Evolutionary conservation across 345 rosid genomes (phyloP).

Genomic region (Boechera retrofracta): DNA sequence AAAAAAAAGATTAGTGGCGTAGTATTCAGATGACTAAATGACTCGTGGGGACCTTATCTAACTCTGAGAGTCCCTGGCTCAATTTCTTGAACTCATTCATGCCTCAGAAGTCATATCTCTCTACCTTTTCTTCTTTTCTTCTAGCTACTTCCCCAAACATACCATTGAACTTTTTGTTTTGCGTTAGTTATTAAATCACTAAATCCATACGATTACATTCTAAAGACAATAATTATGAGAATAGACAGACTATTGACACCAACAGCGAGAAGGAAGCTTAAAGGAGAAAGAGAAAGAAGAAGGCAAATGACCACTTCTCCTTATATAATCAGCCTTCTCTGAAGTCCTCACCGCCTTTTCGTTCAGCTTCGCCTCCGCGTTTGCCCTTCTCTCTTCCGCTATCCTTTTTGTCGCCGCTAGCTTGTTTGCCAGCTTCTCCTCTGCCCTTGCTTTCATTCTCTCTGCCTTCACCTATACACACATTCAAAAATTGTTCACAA

Average conservation of each 20-base stretch:
- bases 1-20: not conserved
- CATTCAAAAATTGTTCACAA: conserved; percentile 1
- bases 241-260: conserved; percentile 51
- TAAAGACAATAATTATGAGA: conserved; percentile 10
- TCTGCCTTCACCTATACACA: conserved; percentile 72
- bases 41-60: too few relatives aligned
- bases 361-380: conserved; percentile 76
- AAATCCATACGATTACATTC: conserved; percentile 34
- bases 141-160: conserved; percentile 8
- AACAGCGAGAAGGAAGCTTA: conserved; percentile 76
- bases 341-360: conserved; percentile 83
- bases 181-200: conserved; percentile 33
- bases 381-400: conserved; percentile 86
- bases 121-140: not conserved
- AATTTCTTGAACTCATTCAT: too few relatives aligned
- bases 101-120: too few relatives aligned
- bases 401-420: conserved; percentile 73
- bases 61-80: too few relatives aligned
- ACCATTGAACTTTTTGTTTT: not conserved
- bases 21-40: too few relatives aligned
- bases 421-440: conserved; percentile 72
- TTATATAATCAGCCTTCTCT: conserved; percentile 77
- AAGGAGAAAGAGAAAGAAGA: conserved; percentile 68
- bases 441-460: conserved; percentile 85
- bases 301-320: conserved; percentile 88